These are phyloP conservation scores for Candida taoyuanica DNA, from an alignment of 805 yeast species.

Conservation along the genomic window DNA sequence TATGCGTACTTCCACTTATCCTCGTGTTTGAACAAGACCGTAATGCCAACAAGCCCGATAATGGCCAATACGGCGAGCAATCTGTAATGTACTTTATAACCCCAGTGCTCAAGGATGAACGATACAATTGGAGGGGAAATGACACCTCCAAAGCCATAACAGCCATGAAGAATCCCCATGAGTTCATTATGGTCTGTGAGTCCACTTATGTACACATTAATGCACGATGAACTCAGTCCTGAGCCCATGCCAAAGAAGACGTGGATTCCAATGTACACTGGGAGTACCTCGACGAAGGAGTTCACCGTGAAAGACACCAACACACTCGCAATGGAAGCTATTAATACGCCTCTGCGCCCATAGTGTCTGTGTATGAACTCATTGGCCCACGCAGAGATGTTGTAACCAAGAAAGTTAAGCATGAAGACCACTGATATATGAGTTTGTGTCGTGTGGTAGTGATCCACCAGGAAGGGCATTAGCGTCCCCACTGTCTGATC, in stretches of 20 bases:
- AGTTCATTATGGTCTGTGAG: conserved; percentile 50
- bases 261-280: conserved; percentile 36
- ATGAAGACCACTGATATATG: conserved; percentile 47
- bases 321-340: conserved; percentile 33
- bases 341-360: conserved; percentile 46
- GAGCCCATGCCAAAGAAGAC: conserved; percentile 47
- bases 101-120: conserved; percentile 27
- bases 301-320: conserved; percentile 33
- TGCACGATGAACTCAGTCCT: conserved; percentile 51
- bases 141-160: conserved; percentile 70
- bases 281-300: conserved; percentile 35
- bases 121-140: conserved; percentile 64
- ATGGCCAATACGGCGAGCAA: conserved; percentile 37
- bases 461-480: conserved; percentile 44
- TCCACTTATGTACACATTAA: conserved; percentile 44
- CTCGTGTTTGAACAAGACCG: conserved; percentile 45
- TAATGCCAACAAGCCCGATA: conserved; percentile 25
- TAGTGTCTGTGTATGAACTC: conserved; percentile 36
- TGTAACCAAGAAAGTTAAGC: conserved; percentile 51
- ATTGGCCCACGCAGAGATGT: conserved; percentile 45
- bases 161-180: conserved; percentile 62
- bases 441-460: conserved; percentile 46
- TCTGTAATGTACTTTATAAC: conserved; percentile 11
- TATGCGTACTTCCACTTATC: conserved; percentile 31
- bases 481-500: conserved; percentile 62